Evolutionary conservation across 495 filamentous ascomycete genomes (phyloP), one percentile per base, ranked within the genome.

Genomic region (Penicillium crystallinum): DNA sequence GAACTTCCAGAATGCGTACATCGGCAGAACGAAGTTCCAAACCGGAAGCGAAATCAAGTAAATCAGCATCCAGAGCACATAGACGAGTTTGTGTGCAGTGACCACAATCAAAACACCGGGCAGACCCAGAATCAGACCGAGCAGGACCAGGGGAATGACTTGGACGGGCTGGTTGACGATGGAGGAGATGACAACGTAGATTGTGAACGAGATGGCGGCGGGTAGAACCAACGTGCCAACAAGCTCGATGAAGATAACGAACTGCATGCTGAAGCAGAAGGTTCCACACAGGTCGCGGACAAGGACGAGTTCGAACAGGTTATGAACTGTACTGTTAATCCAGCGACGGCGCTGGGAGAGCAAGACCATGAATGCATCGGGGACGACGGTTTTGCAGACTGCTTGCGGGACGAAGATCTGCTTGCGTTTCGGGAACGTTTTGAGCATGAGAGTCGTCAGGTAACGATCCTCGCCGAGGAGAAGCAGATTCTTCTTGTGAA

Each of bases 221-320:
- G 93, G 95, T 3, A 99, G 76, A 11, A 99, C 95, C 38, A 97
- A 76, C 0, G 95, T 97, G 40, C 95, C 95, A 42, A 97, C 80
- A 37, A 99, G 78, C 66, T 99, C 93, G 62, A 99, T 90, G 69
- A 90, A 95, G 51, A 99, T 86, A 47, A 97, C 86, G 64, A 97
- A 97, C 68, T 99, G 95, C 95, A 99, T 99, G 72, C 88, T 95
- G 77, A 99, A 99, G 78, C 95, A 99, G 75, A 99, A 99, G 0
- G 95, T 99, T 42, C 95, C 95, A 64, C 95, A 99, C 5, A 99
- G 81, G 75, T 99, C 95, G 44, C 91, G 81, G 22, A 99, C 95
- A 6, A 97, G 81, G 23, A 97, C 88, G 17, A 99, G 81, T 69
- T 99, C 95, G 85, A 99, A 95, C 37, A 97, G 76, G 60, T 99